Percentiles rank a stretch among this genome's conserved stretches.
phyloP scores from a whole-genome alignment of 352 stramenopile genomes.

The Chloridella minuta region DNA sequence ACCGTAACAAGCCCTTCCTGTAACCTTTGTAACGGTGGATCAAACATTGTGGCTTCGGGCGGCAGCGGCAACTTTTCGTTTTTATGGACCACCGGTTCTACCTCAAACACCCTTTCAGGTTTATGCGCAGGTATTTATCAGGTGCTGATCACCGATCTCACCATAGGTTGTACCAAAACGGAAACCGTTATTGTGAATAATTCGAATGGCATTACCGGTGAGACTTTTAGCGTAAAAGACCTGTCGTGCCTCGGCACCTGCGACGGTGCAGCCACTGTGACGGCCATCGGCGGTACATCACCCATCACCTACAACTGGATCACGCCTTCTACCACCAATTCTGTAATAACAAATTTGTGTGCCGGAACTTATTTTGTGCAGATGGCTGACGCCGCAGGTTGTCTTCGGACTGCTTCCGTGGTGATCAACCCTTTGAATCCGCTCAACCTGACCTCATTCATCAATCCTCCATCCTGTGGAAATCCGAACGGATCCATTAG shows the following conservation, averaged over 20 bases:
- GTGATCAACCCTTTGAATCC: no score
- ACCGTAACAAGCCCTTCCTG: not conserved
- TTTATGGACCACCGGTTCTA: not conserved
- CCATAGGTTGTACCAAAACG: no score
- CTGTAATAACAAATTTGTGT: not conserved
- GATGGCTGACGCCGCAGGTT: not conserved
- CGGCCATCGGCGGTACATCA: not conserved
- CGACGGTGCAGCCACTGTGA: no score
- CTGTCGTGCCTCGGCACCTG: no score
- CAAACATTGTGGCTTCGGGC: not conserved
- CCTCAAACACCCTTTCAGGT: not conserved
- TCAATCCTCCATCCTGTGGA: not conserved
- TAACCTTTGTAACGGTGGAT: not conserved
- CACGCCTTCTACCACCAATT: not conserved
- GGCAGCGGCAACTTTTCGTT: not conserved
- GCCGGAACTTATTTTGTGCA: not conserved
- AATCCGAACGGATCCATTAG: not conserved
- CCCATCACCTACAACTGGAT: not conserved
- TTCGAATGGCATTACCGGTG: no score
- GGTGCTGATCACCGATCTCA: no score
- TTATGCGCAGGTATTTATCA: no score
- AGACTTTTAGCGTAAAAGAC: no score
- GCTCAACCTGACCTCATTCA: not conserved
- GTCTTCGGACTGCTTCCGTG: no score
- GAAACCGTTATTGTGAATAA: no score